Evolutionary conservation across 2,329 filamentous ascomycete genomes (phyloP).

Genomic region (Fusarium sp.): DNA sequence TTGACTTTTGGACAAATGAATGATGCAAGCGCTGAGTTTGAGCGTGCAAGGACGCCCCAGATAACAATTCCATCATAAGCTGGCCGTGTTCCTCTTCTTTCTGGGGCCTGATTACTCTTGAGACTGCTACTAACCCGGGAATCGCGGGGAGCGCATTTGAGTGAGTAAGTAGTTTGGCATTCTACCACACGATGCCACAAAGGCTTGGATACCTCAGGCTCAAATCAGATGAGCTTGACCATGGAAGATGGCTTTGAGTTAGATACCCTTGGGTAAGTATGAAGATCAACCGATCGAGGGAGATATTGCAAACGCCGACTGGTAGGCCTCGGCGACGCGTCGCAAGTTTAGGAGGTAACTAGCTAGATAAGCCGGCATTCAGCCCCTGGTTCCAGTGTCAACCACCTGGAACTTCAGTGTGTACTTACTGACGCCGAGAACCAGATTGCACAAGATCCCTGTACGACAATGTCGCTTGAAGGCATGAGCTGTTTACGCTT

Average conservation of each 20-base stretch:
- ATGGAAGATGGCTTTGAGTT: not conserved
- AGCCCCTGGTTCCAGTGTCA: not conserved
- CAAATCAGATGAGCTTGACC: not conserved
- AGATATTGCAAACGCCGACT: not conserved
- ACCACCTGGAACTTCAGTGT: not conserved
- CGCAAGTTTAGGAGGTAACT: not conserved
- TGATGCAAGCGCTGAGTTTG: not conserved
- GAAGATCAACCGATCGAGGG: not conserved
- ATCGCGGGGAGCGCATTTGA: not conserved
- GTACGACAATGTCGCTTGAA: not conserved
- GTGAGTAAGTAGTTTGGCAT: not conserved
- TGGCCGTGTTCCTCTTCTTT: not conserved
- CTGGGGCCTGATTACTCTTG: not conserved
- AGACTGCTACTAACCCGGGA: not conserved
- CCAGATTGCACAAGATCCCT: not conserved
- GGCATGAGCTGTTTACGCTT: not conserved
- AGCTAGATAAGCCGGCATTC: not conserved
- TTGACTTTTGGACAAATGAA: not conserved
- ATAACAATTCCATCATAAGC: not conserved
- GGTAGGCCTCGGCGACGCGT: not conserved
- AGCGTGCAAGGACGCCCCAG: not conserved
- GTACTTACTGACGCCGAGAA: not conserved
- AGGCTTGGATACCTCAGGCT: not conserved
- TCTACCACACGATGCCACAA: not conserved
- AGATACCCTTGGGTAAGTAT: not conserved